Evolutionary conservation across 2,329 filamentous ascomycete species (phyloP), one percentile per base, ranked within the genome.

Genomic region (Aspergillus carbonarius): DNA sequence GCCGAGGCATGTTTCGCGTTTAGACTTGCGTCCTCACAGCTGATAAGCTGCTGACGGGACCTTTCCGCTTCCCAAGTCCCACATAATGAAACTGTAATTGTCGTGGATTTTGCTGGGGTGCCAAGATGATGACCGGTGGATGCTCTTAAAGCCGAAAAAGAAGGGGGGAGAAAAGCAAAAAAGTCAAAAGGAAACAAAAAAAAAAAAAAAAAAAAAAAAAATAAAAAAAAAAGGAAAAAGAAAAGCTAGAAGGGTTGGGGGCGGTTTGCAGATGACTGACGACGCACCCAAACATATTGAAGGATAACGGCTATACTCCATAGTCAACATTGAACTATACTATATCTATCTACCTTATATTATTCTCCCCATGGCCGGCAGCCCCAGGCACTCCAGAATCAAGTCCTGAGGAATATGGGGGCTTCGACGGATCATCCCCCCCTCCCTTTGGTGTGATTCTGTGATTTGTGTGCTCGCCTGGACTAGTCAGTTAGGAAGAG

Each of bases 61-160:
- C 44, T 17, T 47, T n/a, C 44, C 44, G 44, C 25, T n/a, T 46
- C 13, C 15, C 18, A 23, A 23, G 39, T 23, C 18, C 39, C 39
- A 42, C 39, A 20, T 42, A 23, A 42, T 42, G 39, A 55, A 54
- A 40, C 25, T 39, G 54, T 47, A 62, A 53, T 34, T 49, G 60
- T 62, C 53, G 54, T 62, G 44, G 25, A 9, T 27, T 30, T 48
- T 48, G 13, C 25, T 30, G 25, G 15, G 44, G 37, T 59, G 55
- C 53, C 37, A 52, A 32, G 42, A 48, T 50, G 48, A 58, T 54
- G 55, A 18, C 30, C 30, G 30, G 30, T 32, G 30, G 30, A 10
- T 32, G 20, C 39, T 42, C 39, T 10, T 20, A 13, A 13, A 42
- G 39, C 39, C 20, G 39, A 23, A 42, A 12, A 20, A 9, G 23